Base-by-base conservation (phyloP, 371 early-diverging fungal species). In the Apophysomyces variabilis region DNA sequence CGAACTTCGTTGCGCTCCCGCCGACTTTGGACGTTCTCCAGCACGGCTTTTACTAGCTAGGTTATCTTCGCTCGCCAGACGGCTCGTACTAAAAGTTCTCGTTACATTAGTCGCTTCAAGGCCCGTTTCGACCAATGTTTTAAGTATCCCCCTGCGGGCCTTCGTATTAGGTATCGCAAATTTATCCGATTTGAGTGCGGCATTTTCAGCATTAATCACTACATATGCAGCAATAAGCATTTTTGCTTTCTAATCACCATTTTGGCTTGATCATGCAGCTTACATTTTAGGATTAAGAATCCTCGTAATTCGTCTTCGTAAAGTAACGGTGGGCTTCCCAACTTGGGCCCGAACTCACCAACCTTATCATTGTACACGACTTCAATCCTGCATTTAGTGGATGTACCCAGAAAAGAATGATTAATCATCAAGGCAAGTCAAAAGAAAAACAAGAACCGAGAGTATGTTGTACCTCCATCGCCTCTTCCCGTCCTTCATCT, bases 181-280 rank as follows among this genome's bases (percentile, higher is more conserved):
- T 50, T 80, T 80, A 4, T 91, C 92, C 11, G 93, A 88, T 68
- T 88, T 88, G 41, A 88, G 79, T 0, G 92, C 87, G 13, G 93
- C 90, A 71, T 89, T 89, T 72, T 92, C 92, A 18, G 87, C 93
- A 70, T 90, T 92, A 39, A 93, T 84, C 66, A 91, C 90, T 81
- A 66, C 12, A 44, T 39, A 16, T 11, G 41, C 41, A 12, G 41
- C 13, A 44, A 62, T 44, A 35, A 56, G 44, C 37, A 14, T 54
- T 5, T 7, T 36, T 41, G 41, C 21, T 26, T 3, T 26, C 32
- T 26, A 3, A 26, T 26, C 32, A 1, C 32, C 32, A 14, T 18
- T 35, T 16, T 58, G 35, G 18, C 43, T 56, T 54, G 13, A 37
- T 59, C 26, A 37, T 59, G 14, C 37, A 41, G 14, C 69, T 68